Evolutionary conservation across 495 filamentous ascomycete species (phyloP).

Genomic region (Elaphomyces granulatus): DNA sequence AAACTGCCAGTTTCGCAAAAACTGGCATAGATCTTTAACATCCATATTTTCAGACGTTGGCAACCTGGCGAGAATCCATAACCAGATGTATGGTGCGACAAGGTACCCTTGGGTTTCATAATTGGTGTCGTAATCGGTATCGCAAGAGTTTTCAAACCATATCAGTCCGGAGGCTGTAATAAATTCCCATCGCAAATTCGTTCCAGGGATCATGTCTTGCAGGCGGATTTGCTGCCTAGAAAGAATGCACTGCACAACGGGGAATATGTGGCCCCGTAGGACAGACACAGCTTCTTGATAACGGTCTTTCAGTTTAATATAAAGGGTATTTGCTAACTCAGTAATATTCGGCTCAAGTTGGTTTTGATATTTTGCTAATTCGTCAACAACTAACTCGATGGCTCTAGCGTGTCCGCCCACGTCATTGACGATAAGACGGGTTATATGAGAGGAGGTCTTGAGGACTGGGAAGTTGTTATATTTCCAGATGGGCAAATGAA

Average conservation of each 20-base stretch:
- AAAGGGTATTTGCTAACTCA: not conserved
- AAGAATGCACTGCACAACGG: not conserved
- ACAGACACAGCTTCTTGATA: not conserved
- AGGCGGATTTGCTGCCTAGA: not conserved
- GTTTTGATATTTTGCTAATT: not conserved
- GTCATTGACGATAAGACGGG: not conserved
- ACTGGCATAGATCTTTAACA: not conserved
- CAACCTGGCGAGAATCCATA: not conserved
- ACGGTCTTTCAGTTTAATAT: not conserved
- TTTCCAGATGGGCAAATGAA: not conserved
- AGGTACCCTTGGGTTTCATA: too few species aligned
- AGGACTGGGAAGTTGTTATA: not conserved
- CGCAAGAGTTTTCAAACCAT: not conserved
- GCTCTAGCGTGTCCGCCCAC: not conserved
- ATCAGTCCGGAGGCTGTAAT: not conserved
- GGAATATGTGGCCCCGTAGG: not conserved
- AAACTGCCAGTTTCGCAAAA: not conserved
- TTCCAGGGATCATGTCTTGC: not conserved
- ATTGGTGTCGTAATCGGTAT: too few species aligned
- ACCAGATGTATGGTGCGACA: not conserved
- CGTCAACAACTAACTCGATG: not conserved
- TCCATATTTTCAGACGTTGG: not conserved
- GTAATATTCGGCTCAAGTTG: not conserved
- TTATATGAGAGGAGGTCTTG: not conserved
- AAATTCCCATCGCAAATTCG: not conserved